A percentile compares a stretch with the other conserved stretches of the same genome.
Evolutionary conservation across 208 protist genomes (phyloP).

Genomic region (Acanthamoeba triangularis): DNA sequence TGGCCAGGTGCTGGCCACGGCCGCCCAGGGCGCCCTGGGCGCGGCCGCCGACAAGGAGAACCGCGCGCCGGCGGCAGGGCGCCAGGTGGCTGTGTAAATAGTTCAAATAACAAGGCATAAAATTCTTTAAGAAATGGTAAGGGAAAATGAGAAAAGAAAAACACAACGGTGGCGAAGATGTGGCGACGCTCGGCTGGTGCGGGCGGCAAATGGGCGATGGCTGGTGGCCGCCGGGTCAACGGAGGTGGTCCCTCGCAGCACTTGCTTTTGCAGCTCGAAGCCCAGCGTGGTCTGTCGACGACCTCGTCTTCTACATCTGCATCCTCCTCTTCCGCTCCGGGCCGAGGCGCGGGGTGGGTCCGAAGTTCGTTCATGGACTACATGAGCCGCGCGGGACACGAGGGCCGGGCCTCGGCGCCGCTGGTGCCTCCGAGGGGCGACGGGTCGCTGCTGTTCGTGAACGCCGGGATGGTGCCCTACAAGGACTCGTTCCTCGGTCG

Average conservation of each 20-base stretch:
- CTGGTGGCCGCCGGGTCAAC: too few species aligned
- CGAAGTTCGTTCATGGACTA: constrained; percentile 39
- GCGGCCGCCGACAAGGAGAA: constrained; percentile 11
- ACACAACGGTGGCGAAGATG: too few species aligned
- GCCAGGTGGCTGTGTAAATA: constrained; percentile 14
- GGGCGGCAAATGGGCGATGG: too few species aligned
- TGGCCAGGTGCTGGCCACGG: not conserved
- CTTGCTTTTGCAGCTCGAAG: not conserved
- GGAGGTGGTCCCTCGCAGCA: not conserved
- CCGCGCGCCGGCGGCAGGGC: not conserved
- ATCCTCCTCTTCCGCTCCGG: too few species aligned
- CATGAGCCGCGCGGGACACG: constrained; percentile 5
- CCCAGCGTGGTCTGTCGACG: not conserved
- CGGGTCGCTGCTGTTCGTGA: constrained; percentile 45
- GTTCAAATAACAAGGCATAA: not conserved
- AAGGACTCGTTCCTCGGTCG: constrained; percentile 67
- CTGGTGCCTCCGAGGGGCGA: constrained; percentile 52
- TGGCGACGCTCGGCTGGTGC: too few species aligned
- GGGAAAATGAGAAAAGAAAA: too few species aligned
- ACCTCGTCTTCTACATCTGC: not conserved
- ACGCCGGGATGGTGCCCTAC: constrained; percentile 84
- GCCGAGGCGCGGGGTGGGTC: not conserved
- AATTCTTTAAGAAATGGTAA: too few species aligned
- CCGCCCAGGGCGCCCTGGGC: not conserved
- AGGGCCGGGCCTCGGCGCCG: not conserved